Percentiles rank a stretch among this genome's conserved stretches.
Conservation (phyloP, 2,329 filamentous ascomycete genomes). For the Trichoderma brevicompactum region DNA sequence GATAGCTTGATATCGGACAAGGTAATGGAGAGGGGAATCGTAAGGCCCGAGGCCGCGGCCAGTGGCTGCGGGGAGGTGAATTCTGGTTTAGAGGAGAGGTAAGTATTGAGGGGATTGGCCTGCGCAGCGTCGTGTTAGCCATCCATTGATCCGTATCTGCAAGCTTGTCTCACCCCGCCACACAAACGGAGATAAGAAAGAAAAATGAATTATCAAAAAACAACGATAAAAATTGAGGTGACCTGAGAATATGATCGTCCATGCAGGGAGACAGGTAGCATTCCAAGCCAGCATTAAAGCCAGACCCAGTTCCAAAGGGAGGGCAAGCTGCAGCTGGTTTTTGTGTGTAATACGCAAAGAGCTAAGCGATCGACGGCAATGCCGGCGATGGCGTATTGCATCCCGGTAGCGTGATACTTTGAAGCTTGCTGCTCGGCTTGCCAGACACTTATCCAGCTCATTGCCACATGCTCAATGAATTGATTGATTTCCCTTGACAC, state of each 20-base stretch:
- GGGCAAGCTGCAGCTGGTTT: background rate
- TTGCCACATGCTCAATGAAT: background rate
- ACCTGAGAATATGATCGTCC: background rate
- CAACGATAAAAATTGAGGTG: background rate
- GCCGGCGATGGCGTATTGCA: slow-evolving; percentile 11
- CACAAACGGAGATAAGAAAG: background rate
- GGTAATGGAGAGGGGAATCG: slow-evolving; percentile 96
- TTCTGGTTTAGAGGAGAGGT: slow-evolving; percentile 84
- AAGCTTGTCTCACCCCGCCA: background rate
- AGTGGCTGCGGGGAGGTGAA: slow-evolving; percentile 93
- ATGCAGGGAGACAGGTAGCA: background rate
- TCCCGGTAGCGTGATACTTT: background rate
- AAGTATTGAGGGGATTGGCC: slow-evolving; percentile 97
- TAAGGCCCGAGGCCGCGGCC: slow-evolving; percentile 87
- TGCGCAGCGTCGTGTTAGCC: slow-evolving; percentile 40
- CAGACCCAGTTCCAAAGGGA: background rate
- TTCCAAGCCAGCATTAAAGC: no score
- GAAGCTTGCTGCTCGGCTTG: slow-evolving; percentile 4
- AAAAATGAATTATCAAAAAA: no score
- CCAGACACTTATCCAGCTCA: slow-evolving; percentile 26
- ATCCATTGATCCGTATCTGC: background rate
- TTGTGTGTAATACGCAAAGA: slow-evolving; percentile 8
- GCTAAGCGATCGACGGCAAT: slow-evolving; percentile 18
- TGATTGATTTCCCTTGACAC: slow-evolving; percentile 11
- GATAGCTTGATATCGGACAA: slow-evolving; percentile 94